Base-by-base conservation (phyloP, 2,329 filamentous ascomycete species). In the Aspergillus ochraceoroseus region DNA sequence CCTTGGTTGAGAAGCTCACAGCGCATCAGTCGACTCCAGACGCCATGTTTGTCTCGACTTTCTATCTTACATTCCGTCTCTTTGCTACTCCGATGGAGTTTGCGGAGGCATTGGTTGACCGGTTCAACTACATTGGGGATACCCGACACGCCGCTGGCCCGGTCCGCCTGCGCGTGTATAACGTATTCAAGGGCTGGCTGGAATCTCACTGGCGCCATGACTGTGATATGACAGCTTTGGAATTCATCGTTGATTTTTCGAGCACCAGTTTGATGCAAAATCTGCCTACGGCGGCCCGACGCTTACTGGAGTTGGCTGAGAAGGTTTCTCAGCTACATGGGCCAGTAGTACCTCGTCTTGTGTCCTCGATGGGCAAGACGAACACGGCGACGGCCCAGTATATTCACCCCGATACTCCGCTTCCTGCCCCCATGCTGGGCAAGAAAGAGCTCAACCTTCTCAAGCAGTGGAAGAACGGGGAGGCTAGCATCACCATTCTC, bases 121-220 rank as follows among this genome's bases (percentile, higher is more conserved):
- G 94, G 19, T 98, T 94, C 62, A 86, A 95, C 44, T 95, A 95
- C 54, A 84, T 95, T 25, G 84, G 80, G 8, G 84, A 92, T 44
- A 85, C 82, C 32, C 78, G 81, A 14, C 76, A 81, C 43, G 77
- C 89, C 48, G 82, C 88, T 14, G 77, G 75, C 2, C 87, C 90
- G 0, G 90, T 96, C 14, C 82, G 89, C 35, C 71, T 98, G 32
- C 80, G 92, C 36, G 87, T 96, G 1, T 96, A 94, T 71, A 96
- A 98, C 61, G 83, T 88, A 41, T 87, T 98, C 74, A 98, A 98
- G 66, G 85, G 86, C 28, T 98, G 92, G 92, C 72, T 98, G 13
- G 92, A 96, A 68, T 92, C 85, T 5, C 88, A 98, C 65, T 98
- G 92, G 90, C 80, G 85, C 32, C 80, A 87, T 48, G 80, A 87